Evolutionary conservation across 1,139 yeast species (phyloP), one percentile per base, ranked within the genome.

Genomic region (Eremothecium sinecaudum): DNA sequence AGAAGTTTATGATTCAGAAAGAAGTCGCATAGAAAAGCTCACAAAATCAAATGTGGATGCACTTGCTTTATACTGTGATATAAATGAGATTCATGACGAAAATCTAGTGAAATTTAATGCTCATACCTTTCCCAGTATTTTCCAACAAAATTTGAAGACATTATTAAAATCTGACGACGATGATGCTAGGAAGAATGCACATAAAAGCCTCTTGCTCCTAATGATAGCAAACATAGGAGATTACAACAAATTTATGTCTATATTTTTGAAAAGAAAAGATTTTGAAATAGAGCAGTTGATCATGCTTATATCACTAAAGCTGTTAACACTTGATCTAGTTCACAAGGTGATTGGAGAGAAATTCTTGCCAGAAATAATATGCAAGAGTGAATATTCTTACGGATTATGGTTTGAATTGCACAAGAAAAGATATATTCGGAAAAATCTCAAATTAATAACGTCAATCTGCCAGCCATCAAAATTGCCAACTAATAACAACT

Each of bases 201-300:
- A 53, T 28, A 38, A 39, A 12, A 45, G 43, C 27, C 34, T 56
- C 21, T 26, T 47, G 9, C 35, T 51, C 8, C 39, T 55, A 18
- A 48, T 47, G 47, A 33, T 39, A 13, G 35, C 45, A 1, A 45
- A 46, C 19, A 16, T 26, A 7, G 42, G 50, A 25, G 59, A 56
- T 7, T 54, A 54, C 31, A 47, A 45, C 28, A 56, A 54, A 26
- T 52, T 49, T 26, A 46, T 54, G 47, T 46, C 59, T 1, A 46
- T 56, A 12, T 54, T 42, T 33, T 37, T 56, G 31, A 56, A 54
- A 31, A 42, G 59, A 21, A 53, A 50, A 36, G 46, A 45, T 36
- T 51, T 50, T 24, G 41, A 43, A 11, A 32, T 35, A 10, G 35
- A 39, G 8, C 49, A 51, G 28, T 37, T 56, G 21, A 31, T 49